Evolutionary conservation across 345 rosid genomes (phyloP), one percentile per base, ranked within the genome.

Genomic region (Populus ilicifolia): DNA sequence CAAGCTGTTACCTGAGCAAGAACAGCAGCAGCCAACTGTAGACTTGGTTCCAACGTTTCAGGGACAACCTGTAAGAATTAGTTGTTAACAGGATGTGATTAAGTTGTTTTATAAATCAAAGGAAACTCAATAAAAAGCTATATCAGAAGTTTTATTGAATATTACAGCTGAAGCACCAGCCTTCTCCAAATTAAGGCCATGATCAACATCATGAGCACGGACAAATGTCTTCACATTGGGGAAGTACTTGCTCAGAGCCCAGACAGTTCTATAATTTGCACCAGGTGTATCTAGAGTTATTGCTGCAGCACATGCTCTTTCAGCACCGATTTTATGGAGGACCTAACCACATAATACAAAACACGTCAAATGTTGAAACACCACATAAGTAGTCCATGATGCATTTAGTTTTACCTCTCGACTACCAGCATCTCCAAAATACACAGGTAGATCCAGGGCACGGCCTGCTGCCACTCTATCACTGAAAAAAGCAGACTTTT

Each of bases 1-100:
- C 74, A 35, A 36, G 73, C 41, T 25, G 41, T 68, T 85, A 92
- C 98, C 98, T 93, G 96, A 18, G 98, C 97, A 79, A 95, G 99
- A 85, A 95, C 99, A 80, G 98, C 99, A 75, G 99, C 97, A 62
- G 98, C 99, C 86, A 95, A 90, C 82, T 95, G 99, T 70, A 95
- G 87, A 87, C 99, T 95, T 69, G 99, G 99, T 85, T 95, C 99
- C 88, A 95, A 84, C 62, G 97, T 90, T 87, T 95, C 99, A n/a
- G 99, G 99, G 65, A 95, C 99, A 86, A 95, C 99, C 98, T 94
- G 79, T 48, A 29, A 71, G 79, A 9, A 72, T 63, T 80, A 79
- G 71, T 67, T 38, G 46, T 30, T 67, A 59, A 54, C 30, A 44
- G 70, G 33, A 27, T 16, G 36, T 56, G 56, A 54, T 64, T 17